A percentile compares a stretch with the other conserved stretches of the same genome.
These are phyloP conservation scores for Cladophialophora carrionii DNA, from an alignment of 2,329 filamentous ascomycete genomes.

Conservation along the genomic window DNA sequence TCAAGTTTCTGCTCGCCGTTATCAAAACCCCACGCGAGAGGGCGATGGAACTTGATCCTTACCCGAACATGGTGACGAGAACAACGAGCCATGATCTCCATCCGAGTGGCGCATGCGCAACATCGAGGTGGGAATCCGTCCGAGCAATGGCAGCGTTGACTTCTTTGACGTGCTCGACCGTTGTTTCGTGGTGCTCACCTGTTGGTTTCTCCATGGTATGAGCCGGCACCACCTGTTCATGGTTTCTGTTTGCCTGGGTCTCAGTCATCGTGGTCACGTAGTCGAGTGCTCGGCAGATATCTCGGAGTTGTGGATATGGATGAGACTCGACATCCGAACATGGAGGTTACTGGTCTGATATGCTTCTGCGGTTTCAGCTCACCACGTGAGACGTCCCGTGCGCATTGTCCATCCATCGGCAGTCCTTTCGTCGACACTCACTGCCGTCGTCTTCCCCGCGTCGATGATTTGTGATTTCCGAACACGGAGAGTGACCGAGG, in stretches of 20 bases:
- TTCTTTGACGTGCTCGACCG: conserved; percentile 14
- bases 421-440: background rate
- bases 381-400: background rate
- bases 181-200: conserved; percentile 9
- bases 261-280: conserved; percentile 5
- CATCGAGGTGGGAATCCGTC: conserved; percentile 12
- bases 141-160: conserved; percentile 16
- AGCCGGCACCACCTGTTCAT: conserved; percentile 11
- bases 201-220: conserved; percentile 1
- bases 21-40: background rate
- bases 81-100: conserved; percentile 46
- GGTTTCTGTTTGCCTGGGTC: background rate
- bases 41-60: background rate
- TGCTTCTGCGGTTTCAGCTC: background rate
- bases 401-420: background rate
- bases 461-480: background rate
- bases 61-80: conserved; percentile 55
- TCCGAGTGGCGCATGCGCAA: conserved; percentile 2
- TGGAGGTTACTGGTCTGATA: background rate
- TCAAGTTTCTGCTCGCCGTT: conserved; percentile 47
- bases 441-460: conserved; percentile 3
- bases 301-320: background rate
- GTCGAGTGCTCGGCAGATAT: background rate
- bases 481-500: conserved; percentile 4
- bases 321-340: background rate